These are phyloP conservation scores for Mycena amicta DNA, from an alignment of 768 basidiomycete species.

Conservation along the genomic window DNA sequence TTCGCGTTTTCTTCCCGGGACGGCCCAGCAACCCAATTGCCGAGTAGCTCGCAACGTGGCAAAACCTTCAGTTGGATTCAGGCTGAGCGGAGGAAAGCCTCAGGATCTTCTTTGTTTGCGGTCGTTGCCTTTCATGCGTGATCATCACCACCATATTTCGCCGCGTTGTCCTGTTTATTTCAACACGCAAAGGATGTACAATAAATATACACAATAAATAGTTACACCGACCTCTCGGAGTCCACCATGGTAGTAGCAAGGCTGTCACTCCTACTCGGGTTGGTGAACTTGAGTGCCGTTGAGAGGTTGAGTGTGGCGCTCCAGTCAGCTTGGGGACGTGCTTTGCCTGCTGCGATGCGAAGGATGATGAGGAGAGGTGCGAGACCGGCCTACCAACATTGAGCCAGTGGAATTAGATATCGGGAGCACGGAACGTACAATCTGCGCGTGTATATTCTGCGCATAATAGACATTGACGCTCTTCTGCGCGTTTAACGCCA, in stretches of 20 bases:
- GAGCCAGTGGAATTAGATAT: not conserved
- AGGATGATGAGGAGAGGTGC: not conserved
- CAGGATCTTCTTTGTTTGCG: no score
- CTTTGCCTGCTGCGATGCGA: not conserved
- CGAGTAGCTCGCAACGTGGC: no score
- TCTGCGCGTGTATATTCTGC: slow-evolving; percentile 13
- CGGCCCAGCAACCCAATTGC: no score
- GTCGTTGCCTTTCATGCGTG: no score
- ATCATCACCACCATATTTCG: no score
- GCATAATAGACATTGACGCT: slow-evolving; percentile 1
- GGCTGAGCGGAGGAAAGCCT: no score
- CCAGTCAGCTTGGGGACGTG: not conserved
- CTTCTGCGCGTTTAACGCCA: slow-evolving; percentile 5
- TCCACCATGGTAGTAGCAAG: not conserved
- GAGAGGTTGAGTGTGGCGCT: not conserved
- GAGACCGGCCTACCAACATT: not conserved
- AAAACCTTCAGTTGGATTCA: no score
- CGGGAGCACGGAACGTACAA: not conserved
- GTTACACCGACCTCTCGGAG: no score
- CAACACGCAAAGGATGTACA: no score
- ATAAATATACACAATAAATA: no score
- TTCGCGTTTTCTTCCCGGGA: no score
- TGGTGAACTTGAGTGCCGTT: not conserved
- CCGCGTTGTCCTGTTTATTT: no score
- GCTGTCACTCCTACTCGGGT: not conserved